Evolutionary conservation across 2,329 filamentous ascomycete species (phyloP).

Genomic region (Hypoxylon sp.): DNA sequence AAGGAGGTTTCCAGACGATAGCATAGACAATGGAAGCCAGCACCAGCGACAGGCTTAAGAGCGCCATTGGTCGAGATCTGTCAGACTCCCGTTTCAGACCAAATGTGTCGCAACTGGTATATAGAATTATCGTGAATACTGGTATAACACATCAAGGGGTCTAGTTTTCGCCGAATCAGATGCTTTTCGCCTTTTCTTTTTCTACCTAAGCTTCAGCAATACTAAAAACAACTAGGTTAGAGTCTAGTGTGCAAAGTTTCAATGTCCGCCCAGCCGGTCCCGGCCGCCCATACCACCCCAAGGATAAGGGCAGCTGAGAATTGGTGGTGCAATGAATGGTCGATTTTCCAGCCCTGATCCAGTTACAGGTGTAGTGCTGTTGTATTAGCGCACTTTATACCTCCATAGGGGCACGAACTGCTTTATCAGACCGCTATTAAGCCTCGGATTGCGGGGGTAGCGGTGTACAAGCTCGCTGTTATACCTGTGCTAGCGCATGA

Average conservation of each 20-base stretch:
- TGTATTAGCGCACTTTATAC: background rate
- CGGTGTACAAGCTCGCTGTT: constrained; percentile 12
- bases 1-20: constrained; percentile 64
- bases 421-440: constrained; percentile 19
- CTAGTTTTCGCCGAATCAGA: constrained; percentile 4
- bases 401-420: constrained; percentile 6
- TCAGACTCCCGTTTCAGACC: background rate
- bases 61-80: constrained; percentile 61
- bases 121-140: background rate
- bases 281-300: constrained; percentile 15
- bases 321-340: constrained; percentile 14
- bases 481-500: constrained; percentile 30
- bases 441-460: constrained; percentile 29
- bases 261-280: constrained; percentile 32
- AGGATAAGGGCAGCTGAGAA: background rate
- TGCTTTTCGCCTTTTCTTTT: constrained; percentile 15
- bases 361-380: constrained; percentile 13
- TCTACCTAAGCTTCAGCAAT: background rate
- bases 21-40: constrained; percentile 70
- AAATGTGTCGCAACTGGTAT: background rate
- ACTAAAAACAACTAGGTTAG: constrained; percentile 17
- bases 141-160: background rate
- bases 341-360: constrained; percentile 13
- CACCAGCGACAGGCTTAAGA: constrained; percentile 71
- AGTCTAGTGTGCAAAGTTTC: constrained; percentile 21